These are phyloP conservation scores for Kodamaea nitidulidarum DNA, from an alignment of 805 yeast species.

Conservation along the genomic window DNA sequence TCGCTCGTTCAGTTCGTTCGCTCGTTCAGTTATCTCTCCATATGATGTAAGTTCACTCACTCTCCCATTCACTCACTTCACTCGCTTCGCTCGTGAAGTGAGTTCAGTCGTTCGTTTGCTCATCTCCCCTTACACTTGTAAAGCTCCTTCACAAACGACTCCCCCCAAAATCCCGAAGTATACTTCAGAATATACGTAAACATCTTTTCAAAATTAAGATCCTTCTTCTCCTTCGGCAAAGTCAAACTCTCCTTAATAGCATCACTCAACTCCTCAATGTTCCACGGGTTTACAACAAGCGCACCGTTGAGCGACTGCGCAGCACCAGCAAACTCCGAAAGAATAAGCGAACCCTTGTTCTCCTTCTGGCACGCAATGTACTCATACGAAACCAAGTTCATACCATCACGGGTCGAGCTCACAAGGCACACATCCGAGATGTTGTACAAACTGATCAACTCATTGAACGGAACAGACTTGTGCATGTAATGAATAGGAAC, in stretches of 20 bases:
- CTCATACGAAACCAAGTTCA: conserved; percentile 95
- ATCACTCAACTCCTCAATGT: conserved; percentile 86
- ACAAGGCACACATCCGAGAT: conserved; percentile 89
- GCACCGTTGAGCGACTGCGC: conserved; percentile 97
- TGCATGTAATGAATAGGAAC: conserved; percentile 97
- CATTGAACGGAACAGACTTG: conserved; percentile 85
- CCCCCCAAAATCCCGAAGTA: conserved; percentile 97
- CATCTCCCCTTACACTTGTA: conserved; percentile 28
- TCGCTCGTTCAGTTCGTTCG: too few relatives aligned
- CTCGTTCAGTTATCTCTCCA: too few relatives aligned
- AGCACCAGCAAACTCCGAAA: conserved; percentile 98
- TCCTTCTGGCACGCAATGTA: conserved; percentile 93
- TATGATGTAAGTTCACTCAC: too few relatives aligned
- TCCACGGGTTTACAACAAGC: conserved; percentile 95
- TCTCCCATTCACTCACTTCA: too few relatives aligned
- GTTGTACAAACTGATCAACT: conserved; percentile 81
- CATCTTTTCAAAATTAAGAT: conserved; percentile 74
- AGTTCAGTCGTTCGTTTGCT: too few relatives aligned
- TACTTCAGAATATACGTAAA: conserved; percentile 87
- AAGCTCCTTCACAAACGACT: conserved; percentile 86
- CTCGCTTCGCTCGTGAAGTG: too few relatives aligned
- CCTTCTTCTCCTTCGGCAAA: conserved; percentile 74
- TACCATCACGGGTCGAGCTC: conserved; percentile 94
- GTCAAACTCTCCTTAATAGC: conserved; percentile 86
- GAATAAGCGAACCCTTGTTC: conserved; percentile 77